Conservation (phyloP, 352 stramenopile species). For the Halophytophthora polymorphica region DNA sequence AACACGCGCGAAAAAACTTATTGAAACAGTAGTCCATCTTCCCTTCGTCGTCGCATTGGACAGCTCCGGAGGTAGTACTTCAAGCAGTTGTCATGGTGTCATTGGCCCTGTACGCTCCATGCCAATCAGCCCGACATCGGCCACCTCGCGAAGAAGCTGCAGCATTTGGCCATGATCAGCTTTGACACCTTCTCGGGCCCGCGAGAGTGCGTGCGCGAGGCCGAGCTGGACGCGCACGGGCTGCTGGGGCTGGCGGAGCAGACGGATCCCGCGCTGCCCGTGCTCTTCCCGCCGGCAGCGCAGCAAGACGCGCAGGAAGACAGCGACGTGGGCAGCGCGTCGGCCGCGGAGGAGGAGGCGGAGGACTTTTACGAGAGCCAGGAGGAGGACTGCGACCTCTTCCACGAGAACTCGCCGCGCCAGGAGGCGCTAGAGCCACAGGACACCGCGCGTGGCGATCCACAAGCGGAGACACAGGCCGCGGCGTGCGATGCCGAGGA, state of each 20-base stretch:
- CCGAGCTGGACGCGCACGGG: constrained; percentile 24
- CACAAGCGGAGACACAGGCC: background rate
- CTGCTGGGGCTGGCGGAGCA: constrained; percentile 26
- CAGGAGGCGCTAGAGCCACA: background rate
- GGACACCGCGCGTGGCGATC: background rate
- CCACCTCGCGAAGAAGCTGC: too few relatives aligned
- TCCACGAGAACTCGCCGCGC: constrained; percentile 26
- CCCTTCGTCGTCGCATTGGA: too few relatives aligned
- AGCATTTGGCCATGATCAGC: constrained; percentile 56
- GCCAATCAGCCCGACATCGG: too few relatives aligned
- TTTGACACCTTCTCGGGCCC: constrained; percentile 69
- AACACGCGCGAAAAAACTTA: too few relatives aligned
- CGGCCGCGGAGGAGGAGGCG: constrained; percentile 15
- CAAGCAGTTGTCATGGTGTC: too few relatives aligned
- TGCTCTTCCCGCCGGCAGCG: constrained; percentile 9
- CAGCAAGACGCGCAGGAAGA: constrained; percentile 5
- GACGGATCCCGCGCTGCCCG: background rate
- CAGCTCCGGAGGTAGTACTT: too few relatives aligned
- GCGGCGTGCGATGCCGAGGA: constrained; percentile 3
- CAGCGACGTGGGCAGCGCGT: constrained; percentile 9
- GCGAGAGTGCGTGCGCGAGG: constrained; percentile 30
- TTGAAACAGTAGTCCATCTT: too few relatives aligned
- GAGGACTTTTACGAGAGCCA: constrained; percentile 36
- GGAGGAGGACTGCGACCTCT: constrained; percentile 34
- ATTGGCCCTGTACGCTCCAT: too few relatives aligned